Base-by-base conservation (phyloP, 495 filamentous ascomycete species). In the Hypoxylon fuscum region DNA sequence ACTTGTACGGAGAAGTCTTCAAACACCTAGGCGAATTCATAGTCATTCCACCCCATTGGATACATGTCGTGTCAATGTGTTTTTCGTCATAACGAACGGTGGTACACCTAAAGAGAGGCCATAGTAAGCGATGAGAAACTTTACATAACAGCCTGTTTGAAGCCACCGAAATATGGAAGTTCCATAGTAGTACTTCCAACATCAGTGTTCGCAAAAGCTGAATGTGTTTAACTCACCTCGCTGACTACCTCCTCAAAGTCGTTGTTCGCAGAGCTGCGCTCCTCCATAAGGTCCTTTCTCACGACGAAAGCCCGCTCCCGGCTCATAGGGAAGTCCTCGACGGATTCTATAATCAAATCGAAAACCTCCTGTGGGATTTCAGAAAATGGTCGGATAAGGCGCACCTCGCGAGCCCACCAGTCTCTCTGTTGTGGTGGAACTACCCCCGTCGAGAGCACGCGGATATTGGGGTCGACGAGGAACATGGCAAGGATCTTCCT, bases 401-500 rank as follows among this genome's bases (percentile, higher is more conserved):
- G 45, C 5, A 78, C 53, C 45, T 70, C 59, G n/a, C 62, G 66
- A 1, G 31, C 59, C 77, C 76, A 80, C 77, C 79, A 79, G 50
- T 81, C 74, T n/a, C 50, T 61, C 20, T 69, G 71, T 52, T 79
- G 84, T 3, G 84, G 84, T 1, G 85, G 84, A 0, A 88, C 79
- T 60, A 84, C 82, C 1, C 80, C 78, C 1, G 85, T 83, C 0
- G 77, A 81, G 11, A 84, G 76, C 40, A 89, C 72, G 0, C 75
- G 76, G 7, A 69, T 62, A 48, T 78, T 60, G 0, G 84, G 84
- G 65, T 88, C 81, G 0, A 89, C 76, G 2, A 89, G 71, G 55
- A 83, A 88, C 49, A 88, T 69, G 2, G 80, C 84, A 0, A 88
- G 72, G 20, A 87, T 81, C 61, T 84, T 84, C n/a, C 81, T 67